These are phyloP conservation scores for Asterophora lycoperdoides DNA, from an alignment of 768 basidiomycete species.

Conservation along the genomic window DNA sequence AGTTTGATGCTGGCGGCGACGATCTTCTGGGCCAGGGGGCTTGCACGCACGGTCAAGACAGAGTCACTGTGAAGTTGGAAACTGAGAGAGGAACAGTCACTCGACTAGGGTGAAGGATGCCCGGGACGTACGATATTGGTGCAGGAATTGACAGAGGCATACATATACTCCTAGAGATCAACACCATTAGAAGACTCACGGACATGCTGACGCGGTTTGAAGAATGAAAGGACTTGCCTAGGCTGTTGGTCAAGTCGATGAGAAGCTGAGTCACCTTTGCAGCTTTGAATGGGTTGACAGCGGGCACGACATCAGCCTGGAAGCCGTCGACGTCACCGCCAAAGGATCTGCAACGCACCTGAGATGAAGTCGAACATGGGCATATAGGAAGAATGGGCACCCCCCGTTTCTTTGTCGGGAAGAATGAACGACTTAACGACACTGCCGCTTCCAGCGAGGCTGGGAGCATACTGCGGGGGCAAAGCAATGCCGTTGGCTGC, in stretches of 20 bases:
- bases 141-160: too few species aligned
- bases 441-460: conserved; percentile 42
- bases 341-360: conserved; percentile 42
- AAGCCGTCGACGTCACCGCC: too few species aligned
- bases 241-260: too few species aligned
- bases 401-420: conserved; percentile 53
- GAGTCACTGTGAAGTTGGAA: conserved; percentile 41
- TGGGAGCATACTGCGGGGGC: conserved; percentile 46
- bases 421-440: conserved; percentile 55
- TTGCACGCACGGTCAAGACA: conserved; percentile 49
- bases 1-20: too few species aligned
- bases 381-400: conserved; percentile 16
- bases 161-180: too few species aligned
- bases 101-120: too few species aligned
- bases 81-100: background rate
- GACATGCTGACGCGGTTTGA: background rate
- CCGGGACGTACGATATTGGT: too few species aligned
- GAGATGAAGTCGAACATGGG: background rate
- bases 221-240: background rate
- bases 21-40: too few species aligned
- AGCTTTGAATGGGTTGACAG: conserved; percentile 39
- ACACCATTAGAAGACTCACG: too few species aligned
- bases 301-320: too few species aligned
- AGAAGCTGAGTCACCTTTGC: conserved; percentile 48
- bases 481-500: conserved; percentile 37